A percentile compares a stretch with the other conserved stretches of the same genome.
Conservation (phyloP, 73 alveolate species). For the Paramecium tetraurelia region DNA sequence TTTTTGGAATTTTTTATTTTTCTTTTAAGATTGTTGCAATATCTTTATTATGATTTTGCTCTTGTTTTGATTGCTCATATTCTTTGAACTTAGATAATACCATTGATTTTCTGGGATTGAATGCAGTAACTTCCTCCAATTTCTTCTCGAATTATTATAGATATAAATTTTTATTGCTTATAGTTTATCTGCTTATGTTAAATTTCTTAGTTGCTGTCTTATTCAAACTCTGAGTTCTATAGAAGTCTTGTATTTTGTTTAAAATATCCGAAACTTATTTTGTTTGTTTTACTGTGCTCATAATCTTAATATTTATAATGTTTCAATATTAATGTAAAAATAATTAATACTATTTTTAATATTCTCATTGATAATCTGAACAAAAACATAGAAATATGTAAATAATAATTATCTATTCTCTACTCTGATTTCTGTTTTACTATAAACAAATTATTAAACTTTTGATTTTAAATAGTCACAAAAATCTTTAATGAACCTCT, state of each 20-base stretch:
- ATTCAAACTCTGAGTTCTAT: not conserved
- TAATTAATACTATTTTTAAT: not conserved
- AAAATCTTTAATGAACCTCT: no score
- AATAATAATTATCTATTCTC: no score
- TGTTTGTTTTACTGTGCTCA: not conserved
- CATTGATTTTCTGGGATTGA: not conserved
- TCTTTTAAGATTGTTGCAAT: not conserved
- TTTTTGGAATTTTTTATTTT: constrained; percentile 1
- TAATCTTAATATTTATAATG: not conserved
- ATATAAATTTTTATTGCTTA: not conserved
- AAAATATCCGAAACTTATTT: not conserved
- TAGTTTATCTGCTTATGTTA: not conserved
- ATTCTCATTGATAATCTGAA: not conserved
- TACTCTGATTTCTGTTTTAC: no score
- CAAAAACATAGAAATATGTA: not conserved
- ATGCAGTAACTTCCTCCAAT: not conserved
- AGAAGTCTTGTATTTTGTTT: not conserved
- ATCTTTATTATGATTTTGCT: not conserved
- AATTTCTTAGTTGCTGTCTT: not conserved
- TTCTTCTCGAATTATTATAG: not conserved
- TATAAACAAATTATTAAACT: no score
- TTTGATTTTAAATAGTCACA: no score
- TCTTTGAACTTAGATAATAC: not conserved
- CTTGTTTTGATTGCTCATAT: not conserved
- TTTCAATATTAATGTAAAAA: not conserved